phyloP scores from a whole-genome alignment of 1,284 basidiomycete genomes.

The Omphalotus olearius region DNA sequence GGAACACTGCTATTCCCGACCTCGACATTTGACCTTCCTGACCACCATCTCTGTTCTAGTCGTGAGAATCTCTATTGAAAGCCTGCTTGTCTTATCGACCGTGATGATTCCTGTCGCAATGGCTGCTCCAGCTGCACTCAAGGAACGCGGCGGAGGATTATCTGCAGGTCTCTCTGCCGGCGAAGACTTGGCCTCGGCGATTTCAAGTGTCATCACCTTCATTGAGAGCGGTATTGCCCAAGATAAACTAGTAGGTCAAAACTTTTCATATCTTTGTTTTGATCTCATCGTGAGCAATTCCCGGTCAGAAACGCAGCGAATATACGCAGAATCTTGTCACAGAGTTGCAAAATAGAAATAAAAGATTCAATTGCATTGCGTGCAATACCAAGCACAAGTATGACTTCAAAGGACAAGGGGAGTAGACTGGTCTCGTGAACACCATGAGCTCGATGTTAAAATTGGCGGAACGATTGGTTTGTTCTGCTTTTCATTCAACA shows the following conservation, averaged over 20 bases:
- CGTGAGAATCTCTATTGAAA: no score
- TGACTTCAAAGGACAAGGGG: constrained; percentile 17
- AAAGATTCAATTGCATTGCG: constrained; percentile 16
- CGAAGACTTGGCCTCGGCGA: no score
- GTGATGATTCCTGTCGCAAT: no score
- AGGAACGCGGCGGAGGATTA: no score
- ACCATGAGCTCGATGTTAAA: constrained; percentile 20
- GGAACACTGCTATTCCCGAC: no score
- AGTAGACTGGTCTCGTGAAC: constrained; percentile 20
- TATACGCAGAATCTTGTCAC: constrained; percentile 17
- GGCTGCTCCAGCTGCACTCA: no score
- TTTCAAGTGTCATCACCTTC: no score
- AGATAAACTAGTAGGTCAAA: background rate
- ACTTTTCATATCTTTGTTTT: background rate
- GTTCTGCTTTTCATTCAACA: background rate
- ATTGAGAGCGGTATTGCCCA: background rate
- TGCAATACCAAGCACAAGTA: constrained; percentile 20
- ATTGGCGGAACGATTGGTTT: constrained; percentile 20
- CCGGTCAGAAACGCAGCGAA: constrained; percentile 14
- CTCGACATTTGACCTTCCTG: no score
- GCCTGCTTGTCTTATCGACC: no score
- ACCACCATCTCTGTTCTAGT: no score
- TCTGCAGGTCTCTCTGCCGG: no score
- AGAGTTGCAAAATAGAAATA: constrained; percentile 12
- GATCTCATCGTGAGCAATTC: background rate